Evolutionary conservation across 139 green algal species (phyloP), one percentile per base, ranked within the genome.

Genomic region (Chlorella vulgaris): DNA sequence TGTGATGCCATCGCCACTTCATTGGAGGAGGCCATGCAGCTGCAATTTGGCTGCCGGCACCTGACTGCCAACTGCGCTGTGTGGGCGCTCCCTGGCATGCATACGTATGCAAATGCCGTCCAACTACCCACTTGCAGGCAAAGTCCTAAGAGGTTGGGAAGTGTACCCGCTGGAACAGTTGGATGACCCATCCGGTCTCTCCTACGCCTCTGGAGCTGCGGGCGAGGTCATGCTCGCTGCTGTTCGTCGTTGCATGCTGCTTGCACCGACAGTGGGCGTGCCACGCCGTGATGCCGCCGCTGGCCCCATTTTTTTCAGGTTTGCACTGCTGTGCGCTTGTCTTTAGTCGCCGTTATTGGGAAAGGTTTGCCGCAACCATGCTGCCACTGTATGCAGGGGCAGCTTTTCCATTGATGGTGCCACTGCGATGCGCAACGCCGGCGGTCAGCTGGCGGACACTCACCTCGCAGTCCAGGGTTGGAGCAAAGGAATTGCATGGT

Each of bases 401-500:
- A 79, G 35, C 7, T 79, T 79, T 29, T 36, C 39, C 3, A 47
- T 78, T 7, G 33, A 29, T 51, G 67, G 40, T 43, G n/a, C 71
- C 50, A 22, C 1, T 2, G 22, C 33, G 22, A 15, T 63, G 29
- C 60, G 61, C 0, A 39, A 29, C n/a, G 31, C 22, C 24, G 13
- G 21, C 5, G 55, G 77, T 7, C 73, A 82, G 5, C 74, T 71
- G 18, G 78, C 89, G 18, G 87, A 92, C 84, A 90, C 87, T 1
- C 93, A 84, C 47, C 53, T 93, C 22, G 36, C 55, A 5, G 69
- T 80, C 8, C 53, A 28, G n/a, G 82, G 83, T 58, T 94, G 85
- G 83, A 55, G 76, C 29, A 86, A 89, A 69, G 90, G 90, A 15
- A 50, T 92, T 36, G 80, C 83, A 19, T 93, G 83, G 69, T 65